Base-by-base conservation (phyloP, 352 stramenopile species). In the Globisporangium nodosum region DNA sequence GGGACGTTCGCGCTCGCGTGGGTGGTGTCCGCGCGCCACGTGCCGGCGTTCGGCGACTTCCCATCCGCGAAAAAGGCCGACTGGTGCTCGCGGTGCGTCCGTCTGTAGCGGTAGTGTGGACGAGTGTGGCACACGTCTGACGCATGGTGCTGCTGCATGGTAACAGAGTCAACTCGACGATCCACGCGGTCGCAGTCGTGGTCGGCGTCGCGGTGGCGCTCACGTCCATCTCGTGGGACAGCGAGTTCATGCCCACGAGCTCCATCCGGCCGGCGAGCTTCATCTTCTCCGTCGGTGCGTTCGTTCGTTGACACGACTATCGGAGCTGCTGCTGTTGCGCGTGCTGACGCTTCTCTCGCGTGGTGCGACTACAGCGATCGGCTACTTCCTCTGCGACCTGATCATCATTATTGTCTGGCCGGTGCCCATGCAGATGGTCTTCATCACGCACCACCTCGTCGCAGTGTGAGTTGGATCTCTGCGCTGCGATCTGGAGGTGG, bases 341-440 rank as follows among this genome's bases (percentile, higher is more conserved):
- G 37, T 18, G 37, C 37, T 43, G 12, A 43, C 37, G 37, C 35
- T 12, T 40, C 35, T 15, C 12, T 13, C 13, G 3, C 12, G 11
- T 43, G 37, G 2, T 13, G 37, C 37, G 37, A 6, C 16, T 49
- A 20, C 63, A 90, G 82, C 82, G 6, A 89, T 90, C 60, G 82
- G 80, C 24, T 92, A 90, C 55, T 92, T 92, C 61, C 46, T 84
- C 15, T 90, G 78, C 59, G 82, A 92, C 70, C 63, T 92, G 12
- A 87, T 90, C 51, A 81, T 92, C 58, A 87, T 92, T 50, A 75
- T 92, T 24, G 50, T 84, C 21, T 92, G 82, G 82, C 82, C 82
- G 3, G 75, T 92, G 37, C 70, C 72, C 11, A 87, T 92, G 76
- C 80, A 90, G 58, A 78, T 57, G 63, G 82, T 92, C 33, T 92